phyloP scores from a whole-genome alignment of 2,329 filamentous ascomycete species.

The Metarhizium sp. region DNA sequence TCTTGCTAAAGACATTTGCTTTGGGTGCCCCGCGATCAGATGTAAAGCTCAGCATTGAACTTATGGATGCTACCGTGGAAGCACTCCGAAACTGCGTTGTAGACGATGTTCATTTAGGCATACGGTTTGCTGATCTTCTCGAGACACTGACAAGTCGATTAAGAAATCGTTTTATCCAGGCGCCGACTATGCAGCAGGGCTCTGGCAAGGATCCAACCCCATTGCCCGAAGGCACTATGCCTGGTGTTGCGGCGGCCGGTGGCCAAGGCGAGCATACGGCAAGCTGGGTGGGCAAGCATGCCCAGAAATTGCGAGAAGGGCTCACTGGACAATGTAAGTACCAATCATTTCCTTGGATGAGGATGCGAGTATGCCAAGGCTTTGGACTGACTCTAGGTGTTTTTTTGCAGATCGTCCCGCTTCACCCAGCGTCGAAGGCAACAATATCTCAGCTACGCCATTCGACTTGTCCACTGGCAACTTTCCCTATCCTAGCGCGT shows the following conservation, averaged over 20 bases:
- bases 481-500: conserved; percentile 43
- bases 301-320: conserved; percentile 30
- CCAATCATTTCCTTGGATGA: not conserved
- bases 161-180: conserved; percentile 64
- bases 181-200: conserved; percentile 35
- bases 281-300: conserved; percentile 27
- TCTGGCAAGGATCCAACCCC: conserved; percentile 33
- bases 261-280: conserved; percentile 13
- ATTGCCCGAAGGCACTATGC: conserved; percentile 19
- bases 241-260: not conserved
- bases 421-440: conserved; percentile 26
- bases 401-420: conserved; percentile 22
- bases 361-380: too few species aligned
- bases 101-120: conserved; percentile 79
- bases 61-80: conserved; percentile 67
- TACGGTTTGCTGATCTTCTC: conserved; percentile 73
- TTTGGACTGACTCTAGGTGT: not conserved
- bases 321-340: conserved; percentile 28
- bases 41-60: conserved; percentile 62
- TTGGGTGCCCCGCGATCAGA: conserved; percentile 71
- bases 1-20: conserved; percentile 75
- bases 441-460: conserved; percentile 53
- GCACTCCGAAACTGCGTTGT: conserved; percentile 71
- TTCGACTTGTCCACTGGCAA: conserved; percentile 47
- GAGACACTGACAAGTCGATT: conserved; percentile 67